phyloP scores from a whole-genome alignment of 441 rosid species.

The Biscutella auriculata region DNA sequence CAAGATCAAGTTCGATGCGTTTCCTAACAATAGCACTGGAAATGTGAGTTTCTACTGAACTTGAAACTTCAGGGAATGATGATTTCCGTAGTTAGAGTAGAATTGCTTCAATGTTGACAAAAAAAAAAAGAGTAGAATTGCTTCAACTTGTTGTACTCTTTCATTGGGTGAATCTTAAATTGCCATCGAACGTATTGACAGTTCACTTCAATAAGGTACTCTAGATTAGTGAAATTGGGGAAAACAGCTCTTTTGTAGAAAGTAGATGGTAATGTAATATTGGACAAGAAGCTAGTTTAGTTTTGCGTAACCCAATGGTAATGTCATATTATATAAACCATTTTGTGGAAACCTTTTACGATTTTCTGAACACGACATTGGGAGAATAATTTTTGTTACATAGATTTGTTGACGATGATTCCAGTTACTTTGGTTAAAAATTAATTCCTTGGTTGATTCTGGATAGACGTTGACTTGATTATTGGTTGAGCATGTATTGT shows the following conservation, averaged over 20 bases:
- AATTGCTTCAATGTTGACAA: conserved; percentile 4
- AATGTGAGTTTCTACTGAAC: conserved; percentile 47
- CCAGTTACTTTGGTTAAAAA: conserved; percentile 2
- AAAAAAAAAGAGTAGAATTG: no score
- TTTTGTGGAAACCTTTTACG: neutral
- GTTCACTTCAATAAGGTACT: neutral
- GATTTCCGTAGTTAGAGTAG: neutral
- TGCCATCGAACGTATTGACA: neutral
- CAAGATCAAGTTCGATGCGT: conserved; percentile 76
- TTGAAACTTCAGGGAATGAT: neutral
- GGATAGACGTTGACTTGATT: conserved; percentile 7
- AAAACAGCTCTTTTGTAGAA: neutral
- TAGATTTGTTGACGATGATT: neutral
- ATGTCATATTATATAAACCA: no score
- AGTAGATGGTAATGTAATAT: neutral
- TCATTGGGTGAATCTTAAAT: conserved; percentile 1
- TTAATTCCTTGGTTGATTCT: conserved; percentile 4
- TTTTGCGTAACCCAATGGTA: neutral
- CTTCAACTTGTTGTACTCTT: neutral
- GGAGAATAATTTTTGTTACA: neutral
- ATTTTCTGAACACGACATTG: neutral
- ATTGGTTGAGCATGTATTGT: conserved; percentile 5
- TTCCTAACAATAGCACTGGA: conserved; percentile 45
- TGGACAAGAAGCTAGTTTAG: neutral
- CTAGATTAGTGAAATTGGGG: conserved; percentile 10